A percentile compares a stretch with the other conserved stretches of the same genome.
These are phyloP conservation scores for Amesomyces nigricolor DNA, from an alignment of 2,329 filamentous ascomycete species.

Conservation along the genomic window DNA sequence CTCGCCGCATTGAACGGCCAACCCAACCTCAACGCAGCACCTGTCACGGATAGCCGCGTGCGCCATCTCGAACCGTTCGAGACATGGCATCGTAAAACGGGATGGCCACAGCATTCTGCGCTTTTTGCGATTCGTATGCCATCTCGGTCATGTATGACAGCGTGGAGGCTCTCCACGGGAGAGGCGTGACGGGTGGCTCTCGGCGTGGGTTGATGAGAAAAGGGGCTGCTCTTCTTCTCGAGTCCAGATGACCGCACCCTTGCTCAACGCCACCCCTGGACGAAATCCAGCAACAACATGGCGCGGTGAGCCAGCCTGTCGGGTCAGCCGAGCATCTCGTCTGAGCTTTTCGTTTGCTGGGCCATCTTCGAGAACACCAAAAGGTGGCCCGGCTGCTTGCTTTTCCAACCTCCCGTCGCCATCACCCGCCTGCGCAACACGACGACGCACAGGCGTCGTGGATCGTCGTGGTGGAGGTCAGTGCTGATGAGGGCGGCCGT, in stretches of 20 bases:
- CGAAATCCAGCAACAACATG: neutral
- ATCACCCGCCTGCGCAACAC: neutral
- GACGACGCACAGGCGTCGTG: slow-evolving; percentile 3
- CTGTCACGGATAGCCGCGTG: neutral
- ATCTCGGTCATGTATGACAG: neutral
- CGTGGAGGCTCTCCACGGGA: neutral
- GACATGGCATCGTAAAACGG: neutral
- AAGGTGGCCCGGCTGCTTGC: neutral
- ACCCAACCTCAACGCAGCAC: too few relatives aligned
- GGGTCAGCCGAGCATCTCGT: neutral
- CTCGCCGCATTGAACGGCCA: neutral
- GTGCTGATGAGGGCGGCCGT: slow-evolving; percentile 3
- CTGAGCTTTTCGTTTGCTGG: neutral
- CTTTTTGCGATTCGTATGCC: too few relatives aligned
- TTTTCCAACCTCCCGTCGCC: neutral
- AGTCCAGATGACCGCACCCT: neutral
- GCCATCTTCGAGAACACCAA: neutral
- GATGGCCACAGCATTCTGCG: neutral
- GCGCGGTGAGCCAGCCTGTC: neutral
- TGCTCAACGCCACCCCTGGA: neutral
- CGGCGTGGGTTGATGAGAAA: neutral
- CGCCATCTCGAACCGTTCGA: neutral
- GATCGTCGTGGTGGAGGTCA: neutral
- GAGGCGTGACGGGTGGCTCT: neutral
- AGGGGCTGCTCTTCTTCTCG: neutral